A percentile compares a stretch with the other conserved stretches of the same genome.
These are phyloP conservation scores for Hypomontagnella monticulosa DNA, from an alignment of 495 filamentous ascomycete genomes.

Conservation along the genomic window DNA sequence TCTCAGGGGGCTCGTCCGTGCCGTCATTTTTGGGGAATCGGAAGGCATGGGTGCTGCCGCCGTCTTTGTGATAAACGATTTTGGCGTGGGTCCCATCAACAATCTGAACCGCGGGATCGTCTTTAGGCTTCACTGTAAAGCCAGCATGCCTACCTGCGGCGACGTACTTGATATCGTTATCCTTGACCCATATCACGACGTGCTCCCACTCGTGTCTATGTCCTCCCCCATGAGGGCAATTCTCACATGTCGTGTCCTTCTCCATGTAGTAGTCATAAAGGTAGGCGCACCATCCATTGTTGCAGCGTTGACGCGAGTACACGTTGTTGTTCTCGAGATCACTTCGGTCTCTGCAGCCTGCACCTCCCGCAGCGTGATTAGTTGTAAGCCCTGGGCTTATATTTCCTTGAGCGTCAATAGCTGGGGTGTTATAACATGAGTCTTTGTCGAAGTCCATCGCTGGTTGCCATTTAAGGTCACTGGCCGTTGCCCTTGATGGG, in stretches of 20 bases:
- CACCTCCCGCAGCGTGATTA: neutral
- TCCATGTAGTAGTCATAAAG: too few relatives aligned
- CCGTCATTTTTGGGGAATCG: constrained; percentile 37
- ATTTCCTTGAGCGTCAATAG: constrained; percentile 40
- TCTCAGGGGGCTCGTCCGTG: constrained; percentile 29
- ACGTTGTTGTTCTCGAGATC: constrained; percentile 44
- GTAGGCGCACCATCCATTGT: constrained; percentile 43
- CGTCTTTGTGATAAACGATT: constrained; percentile 48
- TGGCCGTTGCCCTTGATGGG: too few relatives aligned
- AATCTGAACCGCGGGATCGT: constrained; percentile 20
- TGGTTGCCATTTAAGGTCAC: constrained; percentile 15
- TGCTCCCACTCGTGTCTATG: too few relatives aligned
- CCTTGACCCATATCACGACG: too few relatives aligned
- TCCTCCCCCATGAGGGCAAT: too few relatives aligned
- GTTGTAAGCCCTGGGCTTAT: neutral
- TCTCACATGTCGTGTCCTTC: too few relatives aligned
- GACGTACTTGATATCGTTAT: constrained; percentile 21
- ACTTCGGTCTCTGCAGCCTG: constrained; percentile 30
- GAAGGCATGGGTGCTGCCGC: constrained; percentile 42
- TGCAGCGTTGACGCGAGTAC: constrained; percentile 45
- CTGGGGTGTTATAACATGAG: constrained; percentile 46
- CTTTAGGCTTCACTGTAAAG: constrained; percentile 20
- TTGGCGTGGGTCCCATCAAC: constrained; percentile 39
- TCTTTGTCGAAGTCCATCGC: constrained; percentile 49
- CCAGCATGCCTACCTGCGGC: constrained; percentile 33